These are phyloP conservation scores for Saccharomycopsis amapae DNA, from an alignment of 805 yeast species.

Conservation along the genomic window DNA sequence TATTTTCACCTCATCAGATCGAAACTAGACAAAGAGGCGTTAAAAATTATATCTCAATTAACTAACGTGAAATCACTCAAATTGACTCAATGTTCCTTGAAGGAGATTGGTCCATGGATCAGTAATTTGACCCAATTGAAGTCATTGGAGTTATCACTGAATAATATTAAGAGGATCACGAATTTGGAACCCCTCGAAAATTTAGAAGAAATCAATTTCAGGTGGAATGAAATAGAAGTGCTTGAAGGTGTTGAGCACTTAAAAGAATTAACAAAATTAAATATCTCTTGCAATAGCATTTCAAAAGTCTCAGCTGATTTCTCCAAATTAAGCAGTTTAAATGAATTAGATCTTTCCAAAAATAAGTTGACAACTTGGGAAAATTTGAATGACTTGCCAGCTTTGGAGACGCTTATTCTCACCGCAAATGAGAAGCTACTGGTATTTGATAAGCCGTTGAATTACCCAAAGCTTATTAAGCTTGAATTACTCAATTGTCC, in stretches of 20 bases:
- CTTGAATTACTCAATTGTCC: not conserved
- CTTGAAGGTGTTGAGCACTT: not conserved
- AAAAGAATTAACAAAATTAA: not conserved
- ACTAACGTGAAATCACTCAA: not conserved
- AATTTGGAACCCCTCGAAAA: not conserved
- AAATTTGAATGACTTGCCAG: not conserved
- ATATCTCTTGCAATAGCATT: not conserved
- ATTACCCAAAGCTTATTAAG: not conserved
- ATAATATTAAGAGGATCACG: not conserved
- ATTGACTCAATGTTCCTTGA: not conserved
- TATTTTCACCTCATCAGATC: not conserved
- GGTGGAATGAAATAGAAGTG: not conserved
- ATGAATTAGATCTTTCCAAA: not conserved
- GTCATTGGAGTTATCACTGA: not conserved
- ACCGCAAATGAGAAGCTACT: not conserved
- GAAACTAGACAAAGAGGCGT: not conserved
- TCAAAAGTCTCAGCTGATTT: not conserved
- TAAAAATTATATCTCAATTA: not conserved
- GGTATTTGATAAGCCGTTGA: not conserved
- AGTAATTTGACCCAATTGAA: not conserved
- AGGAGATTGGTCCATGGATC: not conserved
- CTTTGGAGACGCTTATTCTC: not conserved
- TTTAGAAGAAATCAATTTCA: not conserved
- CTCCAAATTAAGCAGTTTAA: not conserved
- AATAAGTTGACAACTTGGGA: not conserved